A percentile compares a stretch with the other conserved stretches of the same genome.
These are phyloP conservation scores for Lactifluus subvellereus DNA, from an alignment of 768 basidiomycete species.

Conservation along the genomic window DNA sequence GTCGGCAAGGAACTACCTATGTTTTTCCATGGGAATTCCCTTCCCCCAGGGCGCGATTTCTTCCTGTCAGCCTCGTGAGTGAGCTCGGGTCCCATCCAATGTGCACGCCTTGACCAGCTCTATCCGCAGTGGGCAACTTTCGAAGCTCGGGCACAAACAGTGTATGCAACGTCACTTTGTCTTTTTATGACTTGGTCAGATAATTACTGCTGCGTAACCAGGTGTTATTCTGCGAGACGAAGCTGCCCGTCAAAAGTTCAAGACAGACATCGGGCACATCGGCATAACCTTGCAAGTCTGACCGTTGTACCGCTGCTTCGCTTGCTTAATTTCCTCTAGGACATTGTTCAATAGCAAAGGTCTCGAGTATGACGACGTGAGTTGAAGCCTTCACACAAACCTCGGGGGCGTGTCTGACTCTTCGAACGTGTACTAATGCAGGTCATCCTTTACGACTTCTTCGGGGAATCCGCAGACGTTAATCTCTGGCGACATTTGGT, in stretches of 20 bases:
- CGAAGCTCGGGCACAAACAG: conserved; percentile 61
- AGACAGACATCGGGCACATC: conserved; percentile 47
- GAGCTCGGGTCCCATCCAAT: background rate
- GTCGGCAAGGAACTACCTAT: conserved; percentile 51
- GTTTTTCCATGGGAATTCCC: conserved; percentile 47
- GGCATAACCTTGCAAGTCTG: conserved; percentile 52
- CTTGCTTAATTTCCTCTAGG: conserved; percentile 22
- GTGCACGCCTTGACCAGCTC: background rate
- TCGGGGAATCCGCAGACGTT: conserved; percentile 53
- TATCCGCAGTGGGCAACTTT: conserved; percentile 37
- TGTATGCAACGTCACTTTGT: conserved; percentile 38
- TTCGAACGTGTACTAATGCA: conserved; percentile 26
- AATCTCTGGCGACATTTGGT: conserved; percentile 10
- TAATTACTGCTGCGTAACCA: conserved; percentile 25
- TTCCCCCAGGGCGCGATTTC: conserved; percentile 2
- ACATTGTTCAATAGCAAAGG: conserved; percentile 63
- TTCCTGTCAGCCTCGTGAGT: conserved; percentile 7
- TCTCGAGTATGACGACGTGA: conserved; percentile 59
- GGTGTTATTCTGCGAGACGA: conserved; percentile 68
- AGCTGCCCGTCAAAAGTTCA: conserved; percentile 41
- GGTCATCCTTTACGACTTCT: conserved; percentile 74
- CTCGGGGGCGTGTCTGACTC: background rate
- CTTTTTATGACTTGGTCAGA: background rate
- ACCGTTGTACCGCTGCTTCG: background rate
- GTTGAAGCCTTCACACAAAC: background rate